phyloP scores from a whole-genome alignment of 176 grass and related monocot genomes.

The Bothriochloa decipiens region DNA sequence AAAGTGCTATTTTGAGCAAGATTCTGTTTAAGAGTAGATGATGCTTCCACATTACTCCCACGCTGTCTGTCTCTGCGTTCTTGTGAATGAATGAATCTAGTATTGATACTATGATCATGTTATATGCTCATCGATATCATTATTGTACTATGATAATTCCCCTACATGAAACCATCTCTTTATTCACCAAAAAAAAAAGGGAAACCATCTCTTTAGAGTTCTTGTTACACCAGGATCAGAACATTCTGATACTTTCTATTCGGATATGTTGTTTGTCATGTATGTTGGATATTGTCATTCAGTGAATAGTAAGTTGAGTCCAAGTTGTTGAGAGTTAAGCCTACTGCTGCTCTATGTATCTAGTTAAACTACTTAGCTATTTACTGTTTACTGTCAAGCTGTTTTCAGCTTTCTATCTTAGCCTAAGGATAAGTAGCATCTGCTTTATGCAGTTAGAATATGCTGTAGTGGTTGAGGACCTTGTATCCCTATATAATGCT shows the following conservation, averaged over 20 bases:
- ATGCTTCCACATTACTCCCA: neutral
- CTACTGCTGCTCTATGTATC: no score
- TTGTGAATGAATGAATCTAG: conserved; percentile 4
- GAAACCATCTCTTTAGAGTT: conserved; percentile 13
- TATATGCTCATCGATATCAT: conserved; percentile 6
- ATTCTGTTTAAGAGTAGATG: neutral
- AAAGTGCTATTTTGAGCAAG: conserved; percentile 38
- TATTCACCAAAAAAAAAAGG: no score
- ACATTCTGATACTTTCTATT: neutral
- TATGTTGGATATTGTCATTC: conserved; percentile 14
- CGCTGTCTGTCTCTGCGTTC: neutral
- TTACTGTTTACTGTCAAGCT: no score
- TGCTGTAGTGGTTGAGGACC: no score
- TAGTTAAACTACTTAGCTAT: no score
- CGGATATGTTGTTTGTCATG: neutral
- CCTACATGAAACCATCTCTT: conserved; percentile 14
- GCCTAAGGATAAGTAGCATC: no score
- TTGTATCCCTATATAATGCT: no score
- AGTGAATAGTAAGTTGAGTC: conserved; percentile 21
- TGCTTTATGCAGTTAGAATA: no score
- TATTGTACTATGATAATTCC: conserved; percentile 8
- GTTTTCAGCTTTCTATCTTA: no score
- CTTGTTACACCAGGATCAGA: neutral
- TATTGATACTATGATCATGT: conserved; percentile 8
- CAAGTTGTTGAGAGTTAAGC: no score